phyloP scores from a whole-genome alignment of 495 filamentous ascomycete species.

The Aspergillus sclerotiicarbonarius region DNA sequence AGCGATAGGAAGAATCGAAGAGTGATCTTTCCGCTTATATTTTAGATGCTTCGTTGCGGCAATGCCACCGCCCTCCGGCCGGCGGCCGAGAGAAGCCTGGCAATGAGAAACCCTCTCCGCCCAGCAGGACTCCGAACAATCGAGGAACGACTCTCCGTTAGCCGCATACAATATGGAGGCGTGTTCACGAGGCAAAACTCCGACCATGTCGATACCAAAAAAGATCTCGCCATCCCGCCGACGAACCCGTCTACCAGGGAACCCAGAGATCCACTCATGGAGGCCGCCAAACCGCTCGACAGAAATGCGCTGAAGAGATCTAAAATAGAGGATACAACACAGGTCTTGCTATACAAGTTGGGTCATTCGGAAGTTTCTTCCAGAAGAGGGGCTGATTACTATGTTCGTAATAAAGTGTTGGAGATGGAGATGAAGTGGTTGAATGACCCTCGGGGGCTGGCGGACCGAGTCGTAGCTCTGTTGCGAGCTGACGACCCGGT shows the following conservation, averaged over 20 bases:
- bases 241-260: no score
- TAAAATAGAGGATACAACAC: no score
- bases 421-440: slow-evolving; percentile 60
- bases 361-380: no score
- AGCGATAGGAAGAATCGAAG: no score
- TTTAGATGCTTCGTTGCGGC: slow-evolving; percentile 26
- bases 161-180: not conserved
- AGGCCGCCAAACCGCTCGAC: no score
- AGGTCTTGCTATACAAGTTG: no score
- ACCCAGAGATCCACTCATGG: no score
- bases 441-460: slow-evolving; percentile 64
- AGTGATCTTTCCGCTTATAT: not conserved
- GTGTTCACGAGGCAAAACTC: not conserved
- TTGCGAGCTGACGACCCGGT: slow-evolving; percentile 54
- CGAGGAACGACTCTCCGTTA: not conserved
- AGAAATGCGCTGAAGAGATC: no score
- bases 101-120: slow-evolving; percentile 11
- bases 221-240: no score
- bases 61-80: slow-evolving; percentile 21
- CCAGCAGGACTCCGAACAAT: slow-evolving; percentile 9
- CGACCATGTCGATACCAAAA: not conserved
- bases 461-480: slow-evolving; percentile 54
- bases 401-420: slow-evolving; percentile 22
- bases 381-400: not conserved
- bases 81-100: slow-evolving; percentile 10